Percentiles rank a stretch among this genome's conserved stretches.
Conservation (phyloP, 805 yeast species). For the Yamadazyma endophytica region DNA sequence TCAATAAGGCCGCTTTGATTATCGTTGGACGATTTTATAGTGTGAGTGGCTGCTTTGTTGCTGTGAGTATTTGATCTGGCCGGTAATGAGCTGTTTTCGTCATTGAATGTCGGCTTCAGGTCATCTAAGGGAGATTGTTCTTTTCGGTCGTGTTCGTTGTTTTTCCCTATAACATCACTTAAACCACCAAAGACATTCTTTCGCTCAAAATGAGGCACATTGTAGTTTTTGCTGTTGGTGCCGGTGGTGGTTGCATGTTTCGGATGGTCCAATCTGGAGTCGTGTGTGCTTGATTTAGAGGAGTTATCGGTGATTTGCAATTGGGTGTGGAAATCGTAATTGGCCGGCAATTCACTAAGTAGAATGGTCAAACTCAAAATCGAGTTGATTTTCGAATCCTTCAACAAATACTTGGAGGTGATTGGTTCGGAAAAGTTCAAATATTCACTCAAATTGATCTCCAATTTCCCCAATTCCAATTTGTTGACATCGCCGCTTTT, state of each 20-base stretch:
- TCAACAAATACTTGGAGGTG: slow-evolving; percentile 63
- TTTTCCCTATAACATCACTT: slow-evolving; percentile 24
- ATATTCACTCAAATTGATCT: slow-evolving; percentile 70
- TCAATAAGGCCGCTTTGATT: slow-evolving; percentile 28
- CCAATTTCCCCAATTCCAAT: slow-evolving; percentile 54
- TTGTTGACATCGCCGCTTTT: slow-evolving; percentile 6
- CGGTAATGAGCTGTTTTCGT: no score
- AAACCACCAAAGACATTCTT: slow-evolving; percentile 48
- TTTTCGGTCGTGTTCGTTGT: slow-evolving; percentile 1
- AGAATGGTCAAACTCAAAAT: slow-evolving; percentile 61
- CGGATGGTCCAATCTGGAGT: slow-evolving; percentile 4
- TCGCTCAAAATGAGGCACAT: slow-evolving; percentile 37
- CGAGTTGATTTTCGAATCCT: slow-evolving; percentile 78
- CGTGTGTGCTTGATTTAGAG: not conserved
- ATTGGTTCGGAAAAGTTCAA: slow-evolving; percentile 49
- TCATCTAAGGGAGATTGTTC: slow-evolving; percentile 1
- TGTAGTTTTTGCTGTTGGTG: slow-evolving; percentile 40
- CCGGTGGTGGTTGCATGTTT: slow-evolving; percentile 1
- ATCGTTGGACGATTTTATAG: not conserved
- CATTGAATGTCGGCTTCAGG: not conserved
- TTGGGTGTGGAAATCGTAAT: slow-evolving; percentile 40
- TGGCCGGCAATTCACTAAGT: slow-evolving; percentile 39
- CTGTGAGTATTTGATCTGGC: not conserved
- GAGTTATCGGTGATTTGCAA: slow-evolving; percentile 29
- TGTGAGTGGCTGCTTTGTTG: not conserved